phyloP scores from a whole-genome alignment of 1,139 yeast genomes.

The Suhomyces kunorum region DNA sequence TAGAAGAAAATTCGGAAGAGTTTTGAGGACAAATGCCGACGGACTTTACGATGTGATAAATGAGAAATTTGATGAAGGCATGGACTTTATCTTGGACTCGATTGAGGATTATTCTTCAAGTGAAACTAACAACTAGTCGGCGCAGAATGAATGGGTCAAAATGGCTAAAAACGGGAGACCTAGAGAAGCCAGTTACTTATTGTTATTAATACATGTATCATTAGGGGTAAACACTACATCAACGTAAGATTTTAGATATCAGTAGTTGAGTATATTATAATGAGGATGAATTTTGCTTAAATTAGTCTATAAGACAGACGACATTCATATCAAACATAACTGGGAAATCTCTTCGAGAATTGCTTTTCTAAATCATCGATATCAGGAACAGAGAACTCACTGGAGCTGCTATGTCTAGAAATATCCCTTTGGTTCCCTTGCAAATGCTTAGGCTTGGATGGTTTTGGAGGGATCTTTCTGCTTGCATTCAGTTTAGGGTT shows the following conservation, averaged over 20 bases:
- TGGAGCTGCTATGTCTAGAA: slow-evolving; percentile 34
- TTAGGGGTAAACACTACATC: slow-evolving; percentile 4
- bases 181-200: background rate
- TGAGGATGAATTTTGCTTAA: too few species aligned
- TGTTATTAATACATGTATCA: slow-evolving; percentile 8
- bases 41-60: slow-evolving; percentile 76
- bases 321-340: slow-evolving; percentile 38
- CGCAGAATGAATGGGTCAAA: too few species aligned
- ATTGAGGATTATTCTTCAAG: slow-evolving; percentile 49
- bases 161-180: background rate
- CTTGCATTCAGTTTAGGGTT: slow-evolving; percentile 10
- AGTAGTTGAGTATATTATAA: too few species aligned
- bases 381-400: slow-evolving; percentile 53
- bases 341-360: slow-evolving; percentile 56
- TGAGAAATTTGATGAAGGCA: slow-evolving; percentile 83
- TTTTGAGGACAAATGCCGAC: slow-evolving; percentile 68
- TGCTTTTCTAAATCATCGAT: slow-evolving; percentile 57
- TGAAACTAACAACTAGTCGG: slow-evolving; percentile 9
- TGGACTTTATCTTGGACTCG: slow-evolving; percentile 79
- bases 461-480: slow-evolving; percentile 60
- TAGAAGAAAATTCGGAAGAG: slow-evolving; percentile 87
- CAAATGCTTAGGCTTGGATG: slow-evolving; percentile 58
- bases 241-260: too few species aligned
- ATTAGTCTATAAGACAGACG: background rate
- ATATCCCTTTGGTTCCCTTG: slow-evolving; percentile 28